Conservation (phyloP, 805 yeast species). For the Wickerhamomyces sydowiorum region DNA sequence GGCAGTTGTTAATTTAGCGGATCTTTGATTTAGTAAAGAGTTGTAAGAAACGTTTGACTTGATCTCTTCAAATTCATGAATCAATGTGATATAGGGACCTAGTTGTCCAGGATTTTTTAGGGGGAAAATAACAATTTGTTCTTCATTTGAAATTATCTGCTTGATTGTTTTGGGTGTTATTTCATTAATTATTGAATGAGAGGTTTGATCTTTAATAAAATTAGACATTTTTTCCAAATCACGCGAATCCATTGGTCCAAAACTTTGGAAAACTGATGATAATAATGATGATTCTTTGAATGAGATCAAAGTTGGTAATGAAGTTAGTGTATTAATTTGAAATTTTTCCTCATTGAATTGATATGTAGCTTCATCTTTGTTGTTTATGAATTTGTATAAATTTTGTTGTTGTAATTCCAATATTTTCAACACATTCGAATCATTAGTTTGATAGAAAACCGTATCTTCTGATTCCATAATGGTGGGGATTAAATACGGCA, state of each 20-base stretch:
- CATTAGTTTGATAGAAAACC: conserved; percentile 46
- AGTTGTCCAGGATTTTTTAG: background rate
- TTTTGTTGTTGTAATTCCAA: conserved; percentile 34
- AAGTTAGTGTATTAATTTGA: conserved; percentile 46
- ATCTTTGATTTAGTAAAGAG: background rate
- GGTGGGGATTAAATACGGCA: conserved; percentile 54
- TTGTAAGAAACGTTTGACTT: background rate
- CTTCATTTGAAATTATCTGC: background rate
- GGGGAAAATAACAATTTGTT: background rate
- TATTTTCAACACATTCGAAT: conserved; percentile 31
- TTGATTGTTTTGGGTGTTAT: conserved; percentile 30
- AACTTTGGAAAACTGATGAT: conserved; percentile 51
- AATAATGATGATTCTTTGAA: conserved; percentile 52
- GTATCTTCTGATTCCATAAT: conserved; percentile 50
- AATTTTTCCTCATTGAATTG: conserved; percentile 40
- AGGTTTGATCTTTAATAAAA: conserved; percentile 40
- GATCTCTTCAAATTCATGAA: background rate
- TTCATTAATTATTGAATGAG: conserved; percentile 49
- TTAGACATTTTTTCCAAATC: conserved; percentile 38
- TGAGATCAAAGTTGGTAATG: conserved; percentile 56
- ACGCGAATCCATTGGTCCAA: conserved; percentile 60
- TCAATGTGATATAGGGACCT: background rate
- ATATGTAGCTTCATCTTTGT: conserved; percentile 27
- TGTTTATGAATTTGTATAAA: conserved; percentile 34
- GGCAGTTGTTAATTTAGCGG: background rate